Base-by-base conservation (phyloP, 768 basidiomycete genomes). In the Hebeloma cylindrosporum region DNA sequence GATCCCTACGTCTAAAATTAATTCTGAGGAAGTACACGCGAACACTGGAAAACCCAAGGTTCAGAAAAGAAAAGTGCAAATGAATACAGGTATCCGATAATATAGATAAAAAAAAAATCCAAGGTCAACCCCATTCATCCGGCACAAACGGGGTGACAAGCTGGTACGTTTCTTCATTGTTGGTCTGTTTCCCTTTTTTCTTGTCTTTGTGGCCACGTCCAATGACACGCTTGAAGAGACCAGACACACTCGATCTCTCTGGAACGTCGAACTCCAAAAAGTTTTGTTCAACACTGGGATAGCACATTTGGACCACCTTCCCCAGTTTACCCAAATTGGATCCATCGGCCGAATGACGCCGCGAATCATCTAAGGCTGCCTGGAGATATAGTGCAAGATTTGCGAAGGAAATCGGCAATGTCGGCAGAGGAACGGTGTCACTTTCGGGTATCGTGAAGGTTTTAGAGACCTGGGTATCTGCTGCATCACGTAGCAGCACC, bases 121-220 rank as follows among this genome's bases (percentile, higher is more conserved):
- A 27, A 22, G 14, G 5, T 64, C 59, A 83, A 44, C 84, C 83
- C 79, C 78, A 86, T 52, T 88, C 85, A 45, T 88, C 83, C 13
- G 83, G 66, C 13, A 88, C 78, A 63, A 91, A 91, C 1, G 88
- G 88, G 11, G 88, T 91, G 43, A 91, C 86, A 8, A 89, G 73
- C 30, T 88, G 85, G 50, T 84, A 91, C 7, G 82, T 85, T 47
- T 90, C 87, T 53, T 87, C 85, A 57, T 91, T 91, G 56, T 88
- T 89, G 36, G 77, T 72, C 4, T 77, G 60, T 37, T 63, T 69
- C 23, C 65, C 71, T 55, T 70, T 74, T 56, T 66, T 76, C 16
- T 63, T 65, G 18, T 66, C 60, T 53, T 67, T 77, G 43, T 60
- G 68, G 40, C 63, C 68, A 48, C 69, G 73, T 54, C 65, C 80